Evolutionary conservation across 345 rosid genomes (phyloP).

Genomic region (Salix suchowensis): DNA sequence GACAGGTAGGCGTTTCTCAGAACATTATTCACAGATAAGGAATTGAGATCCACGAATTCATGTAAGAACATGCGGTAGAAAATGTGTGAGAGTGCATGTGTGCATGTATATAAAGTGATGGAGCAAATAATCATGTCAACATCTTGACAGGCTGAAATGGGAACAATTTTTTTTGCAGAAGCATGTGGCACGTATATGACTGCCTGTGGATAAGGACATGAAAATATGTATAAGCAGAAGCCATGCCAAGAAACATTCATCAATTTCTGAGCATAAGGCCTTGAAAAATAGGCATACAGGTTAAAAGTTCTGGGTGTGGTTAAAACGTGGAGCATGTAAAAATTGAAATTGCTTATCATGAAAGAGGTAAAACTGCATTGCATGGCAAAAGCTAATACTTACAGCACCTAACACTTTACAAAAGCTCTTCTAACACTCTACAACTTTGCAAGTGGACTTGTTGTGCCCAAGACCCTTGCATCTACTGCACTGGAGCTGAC

Average conservation of each 20-base stretch:
- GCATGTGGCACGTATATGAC: not conserved
- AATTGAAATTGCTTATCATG: not conserved
- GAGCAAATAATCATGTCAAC: not conserved
- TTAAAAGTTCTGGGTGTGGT: not conserved
- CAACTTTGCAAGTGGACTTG: conserved; percentile 94
- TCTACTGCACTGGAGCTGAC: conserved; percentile 92
- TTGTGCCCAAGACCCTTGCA: conserved; percentile 98
- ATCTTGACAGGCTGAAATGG: not conserved
- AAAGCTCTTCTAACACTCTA: conserved; percentile 32
- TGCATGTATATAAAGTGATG: not conserved
- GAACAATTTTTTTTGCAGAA: not conserved
- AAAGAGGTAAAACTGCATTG: not conserved
- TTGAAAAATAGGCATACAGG: not conserved
- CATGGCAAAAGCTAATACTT: conserved; percentile 18
- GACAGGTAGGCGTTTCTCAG: not conserved
- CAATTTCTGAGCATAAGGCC: not conserved
- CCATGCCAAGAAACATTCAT: not conserved
- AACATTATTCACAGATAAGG: not conserved
- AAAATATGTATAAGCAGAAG: not conserved
- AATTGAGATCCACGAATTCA: not conserved
- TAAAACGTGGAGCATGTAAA: not conserved
- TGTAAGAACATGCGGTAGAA: not conserved
- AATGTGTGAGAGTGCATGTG: not conserved
- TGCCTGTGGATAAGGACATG: not conserved
- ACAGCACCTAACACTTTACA: conserved; percentile 20